Evolutionary conservation across 1,284 basidiomycete genomes (phyloP), one percentile per base, ranked within the genome.

Genomic region (Fomitopsis palustris): DNA sequence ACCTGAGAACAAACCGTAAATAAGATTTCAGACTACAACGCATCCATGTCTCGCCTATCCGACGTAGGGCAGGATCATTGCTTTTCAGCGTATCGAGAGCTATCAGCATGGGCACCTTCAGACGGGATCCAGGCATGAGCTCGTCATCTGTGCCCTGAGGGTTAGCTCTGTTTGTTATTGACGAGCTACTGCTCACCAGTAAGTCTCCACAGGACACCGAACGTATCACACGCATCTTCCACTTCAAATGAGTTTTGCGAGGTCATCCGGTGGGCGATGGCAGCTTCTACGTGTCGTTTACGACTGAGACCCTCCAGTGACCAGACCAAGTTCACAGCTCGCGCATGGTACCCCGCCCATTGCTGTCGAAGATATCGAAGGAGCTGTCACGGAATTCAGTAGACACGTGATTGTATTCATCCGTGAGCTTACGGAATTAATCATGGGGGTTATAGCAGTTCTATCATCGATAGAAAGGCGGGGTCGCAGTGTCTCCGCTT

Each of bases 11-110:
- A 55, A 72, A 95, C 93, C 94, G 84, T 59, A 93, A 78, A 72
- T 95, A 96, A 0, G 93, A 95, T 69, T 88, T 90, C n/a, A 96
- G 78, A 69, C 88, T 95, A 68, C 92, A 94, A 31, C 95, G 84
- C 90, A 98, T 94, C 95, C 95, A 98, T 0, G 94, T 95, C 72
- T 97, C 95, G 6, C 91, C 92, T 38, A 91, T 80, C 8, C 93
- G 82, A 31, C 89, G 86, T 17, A 90, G 73, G 58, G 78, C 77
- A 1, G 93, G 88, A 67, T 94, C 87, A 19, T 88, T 85, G 55
- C 81, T 87, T 67, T 87, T 88, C 39, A 98, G 75, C 0, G 87
- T 86, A 69, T 97, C 95, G 42, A 99, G 75, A 14, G 97, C 85
- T 53, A 90, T 84, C 78, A 95, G 88, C 82, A 98, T 83, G 0